Evolutionary conservation across 441 rosid species (phyloP).

Genomic region (Macaranga tanarius): DNA sequence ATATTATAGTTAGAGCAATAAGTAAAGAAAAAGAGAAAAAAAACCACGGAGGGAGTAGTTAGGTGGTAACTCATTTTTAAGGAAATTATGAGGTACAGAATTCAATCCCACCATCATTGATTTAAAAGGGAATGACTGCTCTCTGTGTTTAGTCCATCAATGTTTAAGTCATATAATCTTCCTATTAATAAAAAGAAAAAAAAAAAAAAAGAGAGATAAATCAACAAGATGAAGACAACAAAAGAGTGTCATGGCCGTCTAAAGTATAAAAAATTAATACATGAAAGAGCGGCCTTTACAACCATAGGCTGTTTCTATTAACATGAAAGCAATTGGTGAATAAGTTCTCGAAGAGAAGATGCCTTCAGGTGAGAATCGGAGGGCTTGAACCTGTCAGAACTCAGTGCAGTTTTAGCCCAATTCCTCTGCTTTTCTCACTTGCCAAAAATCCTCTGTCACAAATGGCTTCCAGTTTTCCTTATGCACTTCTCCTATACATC

Average conservation of each 20-base stretch:
- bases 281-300: not conserved
- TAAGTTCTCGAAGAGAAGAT: not conserved
- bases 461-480: constrained; percentile 13
- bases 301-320: not conserved
- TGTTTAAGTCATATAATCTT: too few relatives aligned
- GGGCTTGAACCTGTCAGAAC: constrained; percentile 9
- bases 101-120: too few relatives aligned
- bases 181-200: too few relatives aligned
- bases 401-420: constrained; percentile 1
- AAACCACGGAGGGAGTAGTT: too few relatives aligned
- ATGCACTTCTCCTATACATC: not conserved
- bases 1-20: too few relatives aligned
- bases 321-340: not conserved
- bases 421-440: not conserved
- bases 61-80: too few relatives aligned
- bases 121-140: too few relatives aligned
- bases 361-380: not conserved
- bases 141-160: too few relatives aligned
- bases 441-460: constrained; percentile 11
- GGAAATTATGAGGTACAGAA: too few relatives aligned
- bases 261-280: not conserved
- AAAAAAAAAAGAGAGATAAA: not conserved
- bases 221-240: not conserved
- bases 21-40: not conserved
- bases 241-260: constrained; percentile 4